A percentile compares a stretch with the other conserved stretches of the same genome.
phyloP scores from a whole-genome alignment of 371 early-diverging fungal genomes.

The Phascolomyces articulosus region DNA sequence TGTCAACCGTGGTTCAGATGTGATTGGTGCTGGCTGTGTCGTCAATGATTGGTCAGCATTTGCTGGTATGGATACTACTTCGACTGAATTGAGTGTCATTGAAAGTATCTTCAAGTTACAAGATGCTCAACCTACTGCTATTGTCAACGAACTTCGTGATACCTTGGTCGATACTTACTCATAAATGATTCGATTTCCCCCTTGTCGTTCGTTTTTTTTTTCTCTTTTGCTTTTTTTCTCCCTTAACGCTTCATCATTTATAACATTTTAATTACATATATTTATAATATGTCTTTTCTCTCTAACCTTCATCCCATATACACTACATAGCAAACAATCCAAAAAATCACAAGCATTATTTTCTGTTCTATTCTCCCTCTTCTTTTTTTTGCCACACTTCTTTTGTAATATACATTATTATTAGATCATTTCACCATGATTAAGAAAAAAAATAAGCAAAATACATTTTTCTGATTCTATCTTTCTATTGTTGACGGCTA shows the following conservation, averaged over 20 bases:
- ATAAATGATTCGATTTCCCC: slow-evolving; percentile 41
- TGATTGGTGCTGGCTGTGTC: slow-evolving; percentile 98
- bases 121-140: slow-evolving; percentile 87
- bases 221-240: no score
- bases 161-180: slow-evolving; percentile 89
- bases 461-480: no score
- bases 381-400: background rate
- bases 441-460: background rate
- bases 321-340: background rate
- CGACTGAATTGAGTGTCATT: slow-evolving; percentile 98
- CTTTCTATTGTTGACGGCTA: background rate
- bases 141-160: slow-evolving; percentile 94
- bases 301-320: background rate
- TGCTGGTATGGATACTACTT: slow-evolving; percentile 97
- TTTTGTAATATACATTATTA: slow-evolving; percentile 2
- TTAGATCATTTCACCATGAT: slow-evolving; percentile 7
- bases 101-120: slow-evolving; percentile 98
- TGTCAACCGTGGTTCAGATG: slow-evolving; percentile 98
- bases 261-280: no score
- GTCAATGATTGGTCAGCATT: slow-evolving; percentile 99
- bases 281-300: no score
- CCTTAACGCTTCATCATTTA: no score
- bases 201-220: no score
- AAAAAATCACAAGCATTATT: background rate
- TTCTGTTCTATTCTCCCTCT: background rate